Conservation (phyloP, 495 filamentous ascomycete genomes). For the Penicillium daleae region DNA sequence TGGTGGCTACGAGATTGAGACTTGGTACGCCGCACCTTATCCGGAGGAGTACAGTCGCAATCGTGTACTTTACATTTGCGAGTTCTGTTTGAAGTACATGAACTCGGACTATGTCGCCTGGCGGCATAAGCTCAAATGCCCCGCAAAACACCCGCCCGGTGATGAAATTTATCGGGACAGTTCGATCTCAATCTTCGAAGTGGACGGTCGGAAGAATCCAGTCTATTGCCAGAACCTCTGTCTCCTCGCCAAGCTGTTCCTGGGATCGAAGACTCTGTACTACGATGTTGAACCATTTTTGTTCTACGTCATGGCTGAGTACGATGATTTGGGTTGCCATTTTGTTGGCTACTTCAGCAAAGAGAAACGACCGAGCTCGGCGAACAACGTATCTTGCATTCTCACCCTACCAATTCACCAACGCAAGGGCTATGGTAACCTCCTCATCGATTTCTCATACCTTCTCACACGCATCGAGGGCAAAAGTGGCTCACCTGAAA, state of each 20-base stretch:
- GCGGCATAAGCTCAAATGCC: slow-evolving; percentile 97
- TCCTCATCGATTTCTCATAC: slow-evolving; percentile 98
- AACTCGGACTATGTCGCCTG: slow-evolving; percentile 97
- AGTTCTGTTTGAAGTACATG: slow-evolving; percentile 99
- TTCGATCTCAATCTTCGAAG: slow-evolving; percentile 93
- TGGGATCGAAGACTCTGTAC: slow-evolving; percentile 96
- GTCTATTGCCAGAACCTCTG: slow-evolving; percentile 98
- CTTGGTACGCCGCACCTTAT: slow-evolving; percentile 99
- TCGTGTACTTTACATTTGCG: slow-evolving; percentile 93
- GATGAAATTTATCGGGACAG: slow-evolving; percentile 98
- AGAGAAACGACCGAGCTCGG: slow-evolving; percentile 92
- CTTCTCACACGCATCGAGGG: slow-evolving; percentile 89
- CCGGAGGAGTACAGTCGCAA: slow-evolving; percentile 98
- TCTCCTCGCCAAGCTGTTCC: slow-evolving; percentile 91
- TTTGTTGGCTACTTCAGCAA: slow-evolving; percentile 99
- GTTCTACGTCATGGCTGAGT: slow-evolving; percentile 98
- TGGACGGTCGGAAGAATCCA: slow-evolving; percentile 94
- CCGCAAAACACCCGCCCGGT: slow-evolving; percentile 92
- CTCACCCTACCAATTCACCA: slow-evolving; percentile 94
- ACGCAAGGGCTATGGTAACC: slow-evolving; percentile 93
- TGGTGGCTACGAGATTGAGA: slow-evolving; percentile 95
- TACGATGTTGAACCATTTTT: slow-evolving; percentile 98
- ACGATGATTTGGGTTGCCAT: slow-evolving; percentile 89
- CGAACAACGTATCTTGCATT: slow-evolving; percentile 97
- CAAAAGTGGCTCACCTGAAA: slow-evolving; percentile 95